Evolutionary conservation across 1,139 yeast species (phyloP).

Genomic region (Zygosaccharomyces sapae): DNA sequence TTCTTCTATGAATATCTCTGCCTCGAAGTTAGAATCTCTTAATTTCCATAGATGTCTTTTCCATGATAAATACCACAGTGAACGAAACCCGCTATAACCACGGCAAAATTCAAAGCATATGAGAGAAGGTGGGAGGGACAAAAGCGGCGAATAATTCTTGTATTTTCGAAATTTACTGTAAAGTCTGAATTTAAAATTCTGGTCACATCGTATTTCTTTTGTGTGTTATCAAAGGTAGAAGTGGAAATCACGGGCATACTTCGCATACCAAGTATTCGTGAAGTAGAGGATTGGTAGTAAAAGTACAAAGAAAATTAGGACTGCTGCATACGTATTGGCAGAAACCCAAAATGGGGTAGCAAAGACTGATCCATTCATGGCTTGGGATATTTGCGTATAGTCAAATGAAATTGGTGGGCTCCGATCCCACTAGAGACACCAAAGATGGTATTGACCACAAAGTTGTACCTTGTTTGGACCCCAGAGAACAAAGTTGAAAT

Average conservation of each 20-base stretch:
- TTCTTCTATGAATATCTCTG: conserved; percentile 42
- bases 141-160: conserved; percentile 38
- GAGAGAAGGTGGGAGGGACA: conserved; percentile 41
- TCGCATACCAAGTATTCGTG: conserved; percentile 41
- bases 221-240: conserved; percentile 40
- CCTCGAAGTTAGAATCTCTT: conserved; percentile 36
- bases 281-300: conserved; percentile 38
- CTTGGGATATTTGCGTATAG: conserved; percentile 45
- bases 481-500: conserved; percentile 54
- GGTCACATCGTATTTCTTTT: conserved; percentile 37
- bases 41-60: conserved; percentile 38
- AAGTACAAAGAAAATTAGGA: conserved; percentile 36
- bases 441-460: conserved; percentile 48
- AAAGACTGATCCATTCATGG: conserved; percentile 42
- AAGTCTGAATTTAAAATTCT: conserved; percentile 39
- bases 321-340: conserved; percentile 37
- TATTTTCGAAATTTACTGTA: conserved; percentile 35
- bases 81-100: conserved; percentile 40
- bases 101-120: conserved; percentile 44
- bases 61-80: conserved; percentile 43
- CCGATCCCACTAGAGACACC: conserved; percentile 53
- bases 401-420: conserved; percentile 48
- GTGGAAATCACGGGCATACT: conserved; percentile 42
- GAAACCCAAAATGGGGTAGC: conserved; percentile 53
- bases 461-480: conserved; percentile 38